phyloP scores from a whole-genome alignment of 2,329 filamentous ascomycete genomes.

The Fusarium sp. region DNA sequence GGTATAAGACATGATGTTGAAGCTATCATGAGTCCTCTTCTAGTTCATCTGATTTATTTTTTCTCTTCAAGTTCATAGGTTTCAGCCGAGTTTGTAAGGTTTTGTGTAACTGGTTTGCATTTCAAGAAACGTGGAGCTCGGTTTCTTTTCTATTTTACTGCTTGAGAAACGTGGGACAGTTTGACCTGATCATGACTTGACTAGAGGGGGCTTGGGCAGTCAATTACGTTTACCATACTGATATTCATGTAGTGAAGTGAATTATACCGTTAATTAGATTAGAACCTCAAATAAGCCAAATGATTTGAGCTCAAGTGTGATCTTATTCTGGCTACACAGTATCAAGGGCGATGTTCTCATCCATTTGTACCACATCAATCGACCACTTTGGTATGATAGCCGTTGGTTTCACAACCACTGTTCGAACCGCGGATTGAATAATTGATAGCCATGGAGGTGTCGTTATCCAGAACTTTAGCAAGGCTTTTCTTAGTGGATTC shows the following conservation, averaged over 20 bases:
- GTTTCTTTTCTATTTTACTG: neutral
- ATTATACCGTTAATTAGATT: too few species aligned
- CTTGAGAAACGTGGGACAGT: neutral
- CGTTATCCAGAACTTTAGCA: neutral
- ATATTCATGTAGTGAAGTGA: too few species aligned
- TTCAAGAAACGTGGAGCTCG: neutral
- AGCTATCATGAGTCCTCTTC: constrained; percentile 4
- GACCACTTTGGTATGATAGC: neutral
- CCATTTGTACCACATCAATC: neutral
- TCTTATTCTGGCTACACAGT: neutral
- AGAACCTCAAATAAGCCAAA: neutral
- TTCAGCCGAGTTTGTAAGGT: neutral
- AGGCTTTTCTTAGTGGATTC: neutral
- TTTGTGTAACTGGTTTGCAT: neutral
- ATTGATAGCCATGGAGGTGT: neutral
- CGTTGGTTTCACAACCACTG: neutral
- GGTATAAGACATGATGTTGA: neutral
- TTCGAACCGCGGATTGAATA: neutral
- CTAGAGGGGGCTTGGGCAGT: too few species aligned
- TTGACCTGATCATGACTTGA: neutral
- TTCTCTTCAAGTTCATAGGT: neutral
- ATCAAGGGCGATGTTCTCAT: neutral
- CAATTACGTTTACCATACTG: neutral
- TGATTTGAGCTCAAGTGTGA: neutral
- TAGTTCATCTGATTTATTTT: neutral